Conservation (phyloP, 768 basidiomycete genomes). For the Agrocybe pediades region DNA sequence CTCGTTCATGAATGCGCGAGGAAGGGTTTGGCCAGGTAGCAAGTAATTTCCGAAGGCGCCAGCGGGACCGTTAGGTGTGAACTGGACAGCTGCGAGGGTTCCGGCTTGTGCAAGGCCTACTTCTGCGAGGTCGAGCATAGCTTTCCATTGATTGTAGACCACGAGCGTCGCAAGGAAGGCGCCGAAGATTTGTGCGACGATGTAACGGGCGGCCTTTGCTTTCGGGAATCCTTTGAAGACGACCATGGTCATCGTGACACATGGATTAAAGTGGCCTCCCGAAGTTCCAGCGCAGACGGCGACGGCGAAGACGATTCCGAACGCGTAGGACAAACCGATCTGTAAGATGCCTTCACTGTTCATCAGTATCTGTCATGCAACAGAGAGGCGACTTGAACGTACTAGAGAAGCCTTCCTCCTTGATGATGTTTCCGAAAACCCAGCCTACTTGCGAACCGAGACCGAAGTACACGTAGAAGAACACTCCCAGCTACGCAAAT, state of each 20-base stretch:
- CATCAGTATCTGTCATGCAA: background rate
- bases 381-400: slow-evolving; percentile 21
- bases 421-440: slow-evolving; percentile 46
- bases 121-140: slow-evolving; percentile 43
- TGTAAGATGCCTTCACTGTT: slow-evolving; percentile 48
- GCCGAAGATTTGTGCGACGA: slow-evolving; percentile 65
- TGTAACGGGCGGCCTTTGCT: slow-evolving; percentile 56
- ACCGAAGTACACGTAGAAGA: slow-evolving; percentile 61
- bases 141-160: slow-evolving; percentile 64
- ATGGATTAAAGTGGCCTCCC: slow-evolving; percentile 69
- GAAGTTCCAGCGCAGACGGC: slow-evolving; percentile 52
- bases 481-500: slow-evolving; percentile 53
- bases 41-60: slow-evolving; percentile 58
- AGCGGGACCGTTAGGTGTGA: slow-evolving; percentile 44
- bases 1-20: slow-evolving; percentile 54
- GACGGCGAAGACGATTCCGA: slow-evolving; percentile 63
- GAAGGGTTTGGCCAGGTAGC: slow-evolving; percentile 43
- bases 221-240: slow-evolving; percentile 58
- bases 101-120: slow-evolving; percentile 24
- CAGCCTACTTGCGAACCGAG: slow-evolving; percentile 56
- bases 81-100: slow-evolving; percentile 26
- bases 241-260: slow-evolving; percentile 53
- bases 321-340: slow-evolving; percentile 57
- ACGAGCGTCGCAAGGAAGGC: slow-evolving; percentile 63
- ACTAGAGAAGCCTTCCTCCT: slow-evolving; percentile 50